These are phyloP conservation scores for Ophiocytium majus DNA, from an alignment of 352 stramenopile species.

Conservation along the genomic window DNA sequence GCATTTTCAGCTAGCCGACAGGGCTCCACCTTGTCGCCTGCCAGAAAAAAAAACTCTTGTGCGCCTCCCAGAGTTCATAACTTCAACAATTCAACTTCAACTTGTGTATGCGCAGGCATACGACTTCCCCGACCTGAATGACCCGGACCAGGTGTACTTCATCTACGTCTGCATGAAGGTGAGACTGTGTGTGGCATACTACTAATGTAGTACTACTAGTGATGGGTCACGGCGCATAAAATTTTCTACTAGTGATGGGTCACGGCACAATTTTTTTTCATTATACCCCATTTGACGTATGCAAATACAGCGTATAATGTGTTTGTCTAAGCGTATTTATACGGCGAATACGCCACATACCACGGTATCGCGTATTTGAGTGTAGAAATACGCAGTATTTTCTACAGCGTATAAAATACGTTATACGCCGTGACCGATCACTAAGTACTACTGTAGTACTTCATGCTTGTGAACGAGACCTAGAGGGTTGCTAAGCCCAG, in stretches of 20 bases:
- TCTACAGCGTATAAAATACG: too few species aligned
- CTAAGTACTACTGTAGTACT: too few species aligned
- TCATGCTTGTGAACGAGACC: too few species aligned
- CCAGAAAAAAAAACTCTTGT: too few species aligned
- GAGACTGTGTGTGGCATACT: not conserved
- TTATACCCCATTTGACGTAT: not conserved
- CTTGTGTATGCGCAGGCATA: not conserved
- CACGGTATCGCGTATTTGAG: not conserved
- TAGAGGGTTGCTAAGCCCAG: too few species aligned
- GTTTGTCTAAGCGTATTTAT: not conserved
- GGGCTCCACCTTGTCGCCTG: too few species aligned
- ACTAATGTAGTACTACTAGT: not conserved
- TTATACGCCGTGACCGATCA: too few species aligned
- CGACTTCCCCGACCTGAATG: not conserved
- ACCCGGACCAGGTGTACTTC: conserved; percentile 13
- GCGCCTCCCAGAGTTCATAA: too few species aligned
- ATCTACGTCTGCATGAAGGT: conserved; percentile 8
- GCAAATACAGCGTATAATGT: not conserved
- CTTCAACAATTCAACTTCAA: not conserved
- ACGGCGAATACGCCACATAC: not conserved
- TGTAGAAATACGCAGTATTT: too few species aligned
- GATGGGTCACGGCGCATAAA: too few species aligned
- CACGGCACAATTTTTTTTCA: not conserved
- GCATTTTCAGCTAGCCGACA: too few species aligned
- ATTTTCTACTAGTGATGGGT: not conserved